These are phyloP conservation scores for Medicago lupulina DNA, from an alignment of 306 rosid genomes.

Conservation along the genomic window DNA sequence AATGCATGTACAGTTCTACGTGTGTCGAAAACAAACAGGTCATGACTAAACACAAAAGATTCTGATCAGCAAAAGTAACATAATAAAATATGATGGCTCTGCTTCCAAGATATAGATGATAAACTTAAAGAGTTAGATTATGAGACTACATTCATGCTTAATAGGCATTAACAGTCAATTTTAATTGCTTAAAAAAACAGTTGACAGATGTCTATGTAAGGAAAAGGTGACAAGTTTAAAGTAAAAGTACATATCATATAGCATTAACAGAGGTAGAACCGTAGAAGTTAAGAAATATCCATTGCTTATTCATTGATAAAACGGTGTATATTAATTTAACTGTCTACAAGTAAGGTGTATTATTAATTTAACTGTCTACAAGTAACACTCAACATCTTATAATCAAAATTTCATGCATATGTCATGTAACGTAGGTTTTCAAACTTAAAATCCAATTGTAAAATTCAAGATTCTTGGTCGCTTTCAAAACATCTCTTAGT, in stretches of 20 bases:
- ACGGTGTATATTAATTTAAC: neutral
- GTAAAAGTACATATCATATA: slow-evolving; percentile 1
- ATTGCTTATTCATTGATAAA: neutral
- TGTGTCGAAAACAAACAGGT: slow-evolving; percentile 24
- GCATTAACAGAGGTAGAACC: neutral
- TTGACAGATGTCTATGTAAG: neutral
- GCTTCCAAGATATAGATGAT: slow-evolving; percentile 26
- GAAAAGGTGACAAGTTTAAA: neutral
- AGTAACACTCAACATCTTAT: neutral
- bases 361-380: neutral
- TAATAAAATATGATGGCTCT: neutral
- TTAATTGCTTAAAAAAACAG: slow-evolving; percentile 1
- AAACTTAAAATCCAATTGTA: neutral
- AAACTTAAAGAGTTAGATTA: slow-evolving; percentile 1
- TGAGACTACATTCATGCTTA: slow-evolving; percentile 21
- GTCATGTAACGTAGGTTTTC: neutral
- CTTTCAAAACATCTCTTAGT: neutral
- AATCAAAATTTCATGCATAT: neutral
- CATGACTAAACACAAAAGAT: slow-evolving; percentile 10
- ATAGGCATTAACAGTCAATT: slow-evolving; percentile 24
- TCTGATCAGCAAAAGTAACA: slow-evolving; percentile 9
- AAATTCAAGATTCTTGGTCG: neutral
- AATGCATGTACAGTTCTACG: neutral
- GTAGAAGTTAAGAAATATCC: neutral
- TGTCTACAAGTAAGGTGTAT: neutral